Base-by-base conservation (phyloP, 2,329 filamentous ascomycete species). In the Chaetomiaceae sp. region DNA sequence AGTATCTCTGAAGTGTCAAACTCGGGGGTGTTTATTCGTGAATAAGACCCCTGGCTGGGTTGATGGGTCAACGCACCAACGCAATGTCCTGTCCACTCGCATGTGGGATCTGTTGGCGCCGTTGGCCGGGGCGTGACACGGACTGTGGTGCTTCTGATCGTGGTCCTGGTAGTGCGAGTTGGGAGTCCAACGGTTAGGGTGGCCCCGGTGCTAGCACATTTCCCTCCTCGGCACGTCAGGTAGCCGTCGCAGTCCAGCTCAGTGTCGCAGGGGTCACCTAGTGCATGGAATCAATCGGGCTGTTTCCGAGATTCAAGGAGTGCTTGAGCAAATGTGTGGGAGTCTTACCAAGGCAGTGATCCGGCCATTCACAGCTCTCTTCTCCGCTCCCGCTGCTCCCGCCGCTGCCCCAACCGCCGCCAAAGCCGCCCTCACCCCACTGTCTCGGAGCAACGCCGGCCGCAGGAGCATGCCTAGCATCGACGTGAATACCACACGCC, bases 171-270 rank as follows among this genome's bases (percentile, higher is more conserved):
- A 16, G 46, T 48, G 8, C 31, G 33, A 31, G 37, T 38, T 30
- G 27, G 41, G 21, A 2, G 10, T 3, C 39, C 39, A 14, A 37
- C 23, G 2, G 35, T 46, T 9, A 7, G 44, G 9, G 43, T 45
- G 6, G 46, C 39, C 13, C n/a, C n/a, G 2, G 46, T 27, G n/a
- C 49, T 55, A 17, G 48, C 48, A 16, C 56, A 58, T n/a, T 14
- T 30, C n/a, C 49, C 50, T n/a, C 25, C 19, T 12, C 27, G 14
- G 48, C 55, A 58, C 13, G 33, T 40, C 6, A 58, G 50, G 27
- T 58, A 44, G 14, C 55, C 53, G 37, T 58, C 56, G 9, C 56
- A 57, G 48, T 58, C 56, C n/a, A 33, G 30, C 13, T 58, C 53
- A 30, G 53, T 50, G 23, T 57, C 43, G n/a, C 56, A 57, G 10